These are phyloP conservation scores for Firmiana major DNA, from an alignment of 345 rosid genomes.

Conservation along the genomic window DNA sequence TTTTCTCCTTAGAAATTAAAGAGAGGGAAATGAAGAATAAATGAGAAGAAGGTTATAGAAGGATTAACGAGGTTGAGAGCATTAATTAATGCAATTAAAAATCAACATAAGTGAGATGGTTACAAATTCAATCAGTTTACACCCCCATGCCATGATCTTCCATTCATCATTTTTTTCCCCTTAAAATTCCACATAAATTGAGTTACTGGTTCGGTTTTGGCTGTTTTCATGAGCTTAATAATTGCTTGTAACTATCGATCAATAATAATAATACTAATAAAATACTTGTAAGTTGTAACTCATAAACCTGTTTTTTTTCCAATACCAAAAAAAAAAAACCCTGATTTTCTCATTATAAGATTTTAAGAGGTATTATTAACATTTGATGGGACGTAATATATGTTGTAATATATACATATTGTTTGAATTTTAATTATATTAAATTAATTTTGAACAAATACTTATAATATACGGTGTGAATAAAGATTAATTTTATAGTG, in stretches of 20 bases:
- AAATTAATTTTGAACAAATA: no score
- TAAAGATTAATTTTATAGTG: no score
- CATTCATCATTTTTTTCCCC: neutral
- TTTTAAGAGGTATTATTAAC: no score
- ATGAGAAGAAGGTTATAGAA: neutral
- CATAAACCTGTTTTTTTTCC: no score
- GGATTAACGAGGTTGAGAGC: neutral
- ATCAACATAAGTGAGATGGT: neutral
- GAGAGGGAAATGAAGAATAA: neutral
- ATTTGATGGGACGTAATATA: no score
- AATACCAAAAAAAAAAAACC: no score
- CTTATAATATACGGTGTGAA: no score
- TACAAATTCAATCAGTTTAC: neutral
- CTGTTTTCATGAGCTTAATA: neutral
- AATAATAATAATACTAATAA: no score
- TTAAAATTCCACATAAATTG: neutral
- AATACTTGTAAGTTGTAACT: neutral
- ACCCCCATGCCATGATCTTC: neutral
- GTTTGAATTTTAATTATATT: no score
- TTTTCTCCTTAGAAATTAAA: neutral
- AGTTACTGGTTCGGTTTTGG: neutral
- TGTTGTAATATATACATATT: no score
- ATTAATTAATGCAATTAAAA: neutral
- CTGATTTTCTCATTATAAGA: no score
- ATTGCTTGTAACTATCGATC: neutral